Evolutionary conservation across 352 stramenopile genomes (phyloP), one percentile per base, ranked within the genome.

Genomic region (Phytophthora pinifolia): DNA sequence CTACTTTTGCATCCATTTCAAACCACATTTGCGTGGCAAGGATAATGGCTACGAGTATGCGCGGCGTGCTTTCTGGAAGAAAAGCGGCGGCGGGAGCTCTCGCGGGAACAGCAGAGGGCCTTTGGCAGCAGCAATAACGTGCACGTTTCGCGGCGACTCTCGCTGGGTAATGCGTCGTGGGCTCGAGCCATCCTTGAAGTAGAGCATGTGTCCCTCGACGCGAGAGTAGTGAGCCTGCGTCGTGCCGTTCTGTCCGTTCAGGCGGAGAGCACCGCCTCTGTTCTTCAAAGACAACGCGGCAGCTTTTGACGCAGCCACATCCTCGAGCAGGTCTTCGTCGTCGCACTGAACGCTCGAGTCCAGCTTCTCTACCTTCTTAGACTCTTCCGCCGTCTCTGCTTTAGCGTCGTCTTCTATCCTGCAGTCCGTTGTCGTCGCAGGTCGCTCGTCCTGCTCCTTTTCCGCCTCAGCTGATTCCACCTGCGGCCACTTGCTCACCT

Each of bases 81-180:
- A 83, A 31, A 83, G 62, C 22, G 73, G 70, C 1, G 73, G 73
- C 1, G 73, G 73, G 1, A 74, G 56, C 20, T 71, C 46, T 22
- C 56, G 56, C 0, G 57, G 41, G 30, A 72, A 69, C 31, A 66
- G 14, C 36, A 68, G 6, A 9, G 55, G 52, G 12, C 31, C 15
- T 15, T 49, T 67, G 13, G 34, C 6, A 25, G 14, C 13, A 17
- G 14, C 30, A 15, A 29, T 29, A 29, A 15, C 20, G 22, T 15
- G 29, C 4, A 31, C 32, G 9, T 12, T 36, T 42, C 34, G 39
- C 29, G 10, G 22, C 6, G 29, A 36, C 0, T 32, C 31, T 15
- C 32, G 35, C n/a, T 44, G 30, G 18, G 10, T 13, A 33, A 36
- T 61, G 27, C 27, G 37, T 6, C 15, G 32, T 12, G 32, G 18